phyloP scores from a whole-genome alignment of 805 yeast genomes.

The Wickerhamiella hasegawae region DNA sequence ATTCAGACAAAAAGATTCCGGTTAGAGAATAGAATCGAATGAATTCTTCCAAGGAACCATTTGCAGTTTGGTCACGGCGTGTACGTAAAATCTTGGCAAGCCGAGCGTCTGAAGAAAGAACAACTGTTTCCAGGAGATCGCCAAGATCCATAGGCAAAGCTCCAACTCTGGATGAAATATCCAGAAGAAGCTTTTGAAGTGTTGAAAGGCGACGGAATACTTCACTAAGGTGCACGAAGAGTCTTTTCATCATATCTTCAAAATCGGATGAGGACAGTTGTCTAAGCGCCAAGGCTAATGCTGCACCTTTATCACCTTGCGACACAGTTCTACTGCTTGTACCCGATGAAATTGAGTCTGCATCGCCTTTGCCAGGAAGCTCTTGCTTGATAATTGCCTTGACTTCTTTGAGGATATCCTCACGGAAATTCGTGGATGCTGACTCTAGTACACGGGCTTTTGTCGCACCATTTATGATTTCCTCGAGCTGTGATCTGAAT shows the following conservation, averaged over 20 bases:
- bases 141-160: slow-evolving; percentile 45
- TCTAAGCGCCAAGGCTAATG: slow-evolving; percentile 27
- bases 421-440: slow-evolving; percentile 53
- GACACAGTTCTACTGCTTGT: too few relatives aligned
- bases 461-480: slow-evolving; percentile 38
- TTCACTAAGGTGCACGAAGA: slow-evolving; percentile 51
- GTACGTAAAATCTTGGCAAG: slow-evolving; percentile 64
- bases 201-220: slow-evolving; percentile 55
- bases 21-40: slow-evolving; percentile 49
- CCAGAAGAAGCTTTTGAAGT: slow-evolving; percentile 68
- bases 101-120: slow-evolving; percentile 57
- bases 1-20: slow-evolving; percentile 58
- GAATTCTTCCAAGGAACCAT: slow-evolving; percentile 43
- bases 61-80: slow-evolving; percentile 54
- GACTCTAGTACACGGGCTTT: slow-evolving; percentile 44
- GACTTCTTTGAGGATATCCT: slow-evolving; percentile 49
- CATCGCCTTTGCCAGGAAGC: too few relatives aligned
- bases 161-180: slow-evolving; percentile 40
- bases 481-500: slow-evolving; percentile 30
- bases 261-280: slow-evolving; percentile 61
- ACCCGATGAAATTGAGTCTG: too few relatives aligned
- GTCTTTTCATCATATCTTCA: slow-evolving; percentile 46
- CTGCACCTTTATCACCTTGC: too few relatives aligned
- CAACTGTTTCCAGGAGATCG: slow-evolving; percentile 45
- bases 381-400: slow-evolving; percentile 52